Base-by-base conservation (phyloP, 2,329 filamentous ascomycete species). In the Aspergillus fischeri region DNA sequence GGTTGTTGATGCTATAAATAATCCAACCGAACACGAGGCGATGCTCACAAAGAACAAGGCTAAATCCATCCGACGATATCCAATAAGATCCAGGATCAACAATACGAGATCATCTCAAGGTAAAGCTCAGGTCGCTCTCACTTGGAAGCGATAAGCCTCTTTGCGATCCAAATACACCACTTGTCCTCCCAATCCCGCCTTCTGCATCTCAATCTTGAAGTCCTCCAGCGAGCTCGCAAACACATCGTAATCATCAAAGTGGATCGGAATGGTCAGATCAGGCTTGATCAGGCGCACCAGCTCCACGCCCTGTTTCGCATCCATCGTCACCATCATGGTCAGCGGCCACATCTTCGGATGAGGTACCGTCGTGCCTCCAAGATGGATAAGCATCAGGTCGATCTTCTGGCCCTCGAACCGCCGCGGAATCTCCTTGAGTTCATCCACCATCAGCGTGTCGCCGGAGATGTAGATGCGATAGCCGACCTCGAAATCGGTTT, bases 251-350 rank as follows among this genome's bases (percentile, higher is more conserved):
- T 87, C 84, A 67, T 87, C 84, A 65, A 79, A 86, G 66, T 87
- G 84, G 41, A 87, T 81, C 3, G 85, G 85, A 48, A 89, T 83
- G 5, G 83, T 87, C 51, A 87, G 55, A 25, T 86, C 82, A 20
- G 85, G 83, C 29, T 83, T 73, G 32, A 89, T 80, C 56, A 88
- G 62, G 62, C 77, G 73, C 68, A 89, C 81, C 60, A 89, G 67
- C 71, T 86, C 73, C 28, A 88, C 62, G 0, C 85, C 85, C 69
- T 87, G 83, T 65, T 80, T 77, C 24, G 81, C 85, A 68, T 88
- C 85, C 85, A 89, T 89, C 0, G 85, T 88, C 2, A 88, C 83
- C 85, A 88, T 88, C 6, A 88, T 80, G 80, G 88, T 87, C 25
- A 88, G 57, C 58, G 88, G 70, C 48, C 84, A 83, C 68, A 85